Percentiles rank a stretch among this genome's conserved stretches.
phyloP scores from a whole-genome alignment of 495 filamentous ascomycete species.

The Penicillium lividum region DNA sequence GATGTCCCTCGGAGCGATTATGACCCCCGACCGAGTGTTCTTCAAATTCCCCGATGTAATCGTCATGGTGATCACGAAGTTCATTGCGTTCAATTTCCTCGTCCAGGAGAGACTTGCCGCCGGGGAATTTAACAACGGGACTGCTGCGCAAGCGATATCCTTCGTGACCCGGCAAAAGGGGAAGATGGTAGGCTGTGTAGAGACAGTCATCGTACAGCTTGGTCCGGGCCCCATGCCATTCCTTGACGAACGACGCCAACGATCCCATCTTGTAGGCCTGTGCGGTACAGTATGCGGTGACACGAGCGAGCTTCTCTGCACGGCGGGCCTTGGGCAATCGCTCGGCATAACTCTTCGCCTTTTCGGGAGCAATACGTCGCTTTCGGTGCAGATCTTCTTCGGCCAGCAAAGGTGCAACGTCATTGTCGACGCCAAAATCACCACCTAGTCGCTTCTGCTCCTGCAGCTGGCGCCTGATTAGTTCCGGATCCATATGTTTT shows the following conservation, averaged over 20 bases:
- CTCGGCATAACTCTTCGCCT: constrained; percentile 93
- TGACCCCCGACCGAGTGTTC: constrained; percentile 41
- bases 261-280: constrained; percentile 87
- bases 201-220: constrained; percentile 99
- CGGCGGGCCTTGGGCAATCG: constrained; percentile 85
- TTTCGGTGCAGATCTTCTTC: constrained; percentile 72
- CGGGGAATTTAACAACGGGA: constrained; percentile 86
- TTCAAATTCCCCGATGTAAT: constrained; percentile 67
- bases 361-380: constrained; percentile 56
- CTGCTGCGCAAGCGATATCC: constrained; percentile 87
- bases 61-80: constrained; percentile 83
- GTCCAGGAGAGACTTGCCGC: constrained; percentile 88
- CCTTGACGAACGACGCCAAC: constrained; percentile 83
- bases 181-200: constrained; percentile 92
- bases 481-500: constrained; percentile 41
- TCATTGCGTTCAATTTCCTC: constrained; percentile 97
- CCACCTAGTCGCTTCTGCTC: constrained; percentile 41
- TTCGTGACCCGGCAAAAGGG: constrained; percentile 78
- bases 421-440: constrained; percentile 61
- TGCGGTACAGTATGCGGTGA: constrained; percentile 96
- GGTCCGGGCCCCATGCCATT: constrained; percentile 86
- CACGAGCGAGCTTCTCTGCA: constrained; percentile 81
- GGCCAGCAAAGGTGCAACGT: constrained; percentile 70
- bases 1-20: constrained; percentile 34
- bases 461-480: constrained; percentile 37